Percentiles rank a stretch among this genome's conserved stretches.
Evolutionary conservation across 2,329 filamentous ascomycete species (phyloP).

Genomic region (Aspergillus proliferans): DNA sequence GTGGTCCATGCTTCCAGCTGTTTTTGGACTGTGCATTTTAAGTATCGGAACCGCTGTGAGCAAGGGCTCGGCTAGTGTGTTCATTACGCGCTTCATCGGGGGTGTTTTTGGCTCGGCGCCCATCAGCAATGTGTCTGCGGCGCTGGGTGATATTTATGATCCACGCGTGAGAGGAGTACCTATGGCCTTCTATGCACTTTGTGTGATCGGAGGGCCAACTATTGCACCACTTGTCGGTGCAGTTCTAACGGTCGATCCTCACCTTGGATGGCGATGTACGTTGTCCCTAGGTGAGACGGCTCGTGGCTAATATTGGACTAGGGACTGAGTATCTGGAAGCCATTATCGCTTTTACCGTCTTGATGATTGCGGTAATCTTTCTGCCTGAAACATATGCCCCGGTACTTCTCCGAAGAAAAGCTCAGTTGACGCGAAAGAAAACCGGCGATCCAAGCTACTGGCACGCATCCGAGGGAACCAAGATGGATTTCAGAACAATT

Average conservation of each 20-base stretch:
- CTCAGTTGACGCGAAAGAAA: conserved; percentile 31
- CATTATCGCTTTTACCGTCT: conserved; percentile 31
- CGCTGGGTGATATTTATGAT: conserved; percentile 40
- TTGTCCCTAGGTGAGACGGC: not conserved
- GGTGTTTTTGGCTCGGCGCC: conserved; percentile 42
- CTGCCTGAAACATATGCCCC: conserved; percentile 38
- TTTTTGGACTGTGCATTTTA: conserved; percentile 40
- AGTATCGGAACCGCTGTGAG: conserved; percentile 41
- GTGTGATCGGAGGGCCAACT: conserved; percentile 37
- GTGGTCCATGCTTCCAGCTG: conserved; percentile 38
- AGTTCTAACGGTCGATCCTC: conserved; percentile 26
- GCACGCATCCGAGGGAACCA: conserved; percentile 42
- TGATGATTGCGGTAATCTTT: conserved; percentile 18
- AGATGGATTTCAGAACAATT: conserved; percentile 36
- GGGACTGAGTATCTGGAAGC: conserved; percentile 41
- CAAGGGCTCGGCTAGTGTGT: conserved; percentile 29
- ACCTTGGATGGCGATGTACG: conserved; percentile 14
- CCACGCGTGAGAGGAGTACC: conserved; percentile 34
- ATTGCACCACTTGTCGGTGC: conserved; percentile 40
- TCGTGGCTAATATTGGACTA: not conserved
- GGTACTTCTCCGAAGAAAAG: conserved; percentile 36
- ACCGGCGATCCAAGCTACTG: conserved; percentile 37
- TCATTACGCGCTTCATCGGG: conserved; percentile 41
- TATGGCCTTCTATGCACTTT: conserved; percentile 34
- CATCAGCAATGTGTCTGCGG: conserved; percentile 39